Evolutionary conservation across 345 rosid genomes (phyloP).

Genomic region (Citrus cavaleriei): DNA sequence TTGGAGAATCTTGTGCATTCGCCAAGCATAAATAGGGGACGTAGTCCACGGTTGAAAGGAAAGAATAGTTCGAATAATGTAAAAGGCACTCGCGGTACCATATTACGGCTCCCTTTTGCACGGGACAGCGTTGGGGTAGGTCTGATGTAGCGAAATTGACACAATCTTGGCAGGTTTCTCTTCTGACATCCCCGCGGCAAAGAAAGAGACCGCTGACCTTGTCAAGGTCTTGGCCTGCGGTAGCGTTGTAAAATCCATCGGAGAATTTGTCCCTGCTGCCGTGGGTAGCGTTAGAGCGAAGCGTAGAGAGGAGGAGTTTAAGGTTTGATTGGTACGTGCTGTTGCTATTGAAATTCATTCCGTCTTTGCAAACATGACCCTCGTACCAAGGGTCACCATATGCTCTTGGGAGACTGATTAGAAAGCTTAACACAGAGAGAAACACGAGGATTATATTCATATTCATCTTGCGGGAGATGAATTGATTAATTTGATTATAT

Average conservation of each 20-base stretch:
- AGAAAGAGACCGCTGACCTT: slow-evolving; percentile 9
- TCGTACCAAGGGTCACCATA: neutral
- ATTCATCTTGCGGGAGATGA: neutral
- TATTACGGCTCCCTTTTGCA: neutral
- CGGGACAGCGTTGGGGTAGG: neutral
- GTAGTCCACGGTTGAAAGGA: neutral
- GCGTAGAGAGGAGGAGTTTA: neutral
- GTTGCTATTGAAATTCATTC: neutral
- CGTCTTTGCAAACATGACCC: neutral
- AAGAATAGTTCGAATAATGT: slow-evolving; percentile 2
- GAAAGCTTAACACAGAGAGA: neutral
- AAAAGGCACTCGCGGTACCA: slow-evolving; percentile 14
- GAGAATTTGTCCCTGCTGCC: neutral
- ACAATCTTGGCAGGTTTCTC: neutral
- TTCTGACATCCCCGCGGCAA: neutral
- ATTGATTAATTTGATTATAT: too few relatives aligned
- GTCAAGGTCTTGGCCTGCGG: slow-evolving; percentile 2
- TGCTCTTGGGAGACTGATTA: neutral
- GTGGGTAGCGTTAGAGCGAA: neutral
- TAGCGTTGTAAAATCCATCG: neutral
- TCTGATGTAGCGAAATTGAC: neutral
- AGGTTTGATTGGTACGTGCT: slow-evolving; percentile 12
- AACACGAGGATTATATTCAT: neutral
- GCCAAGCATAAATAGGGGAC: too few relatives aligned
- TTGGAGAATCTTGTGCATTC: too few relatives aligned